A percentile compares a stretch with the other conserved stretches of the same genome.
phyloP scores from a whole-genome alignment of 352 stramenopile species.

The Pythium brachiatum region DNA sequence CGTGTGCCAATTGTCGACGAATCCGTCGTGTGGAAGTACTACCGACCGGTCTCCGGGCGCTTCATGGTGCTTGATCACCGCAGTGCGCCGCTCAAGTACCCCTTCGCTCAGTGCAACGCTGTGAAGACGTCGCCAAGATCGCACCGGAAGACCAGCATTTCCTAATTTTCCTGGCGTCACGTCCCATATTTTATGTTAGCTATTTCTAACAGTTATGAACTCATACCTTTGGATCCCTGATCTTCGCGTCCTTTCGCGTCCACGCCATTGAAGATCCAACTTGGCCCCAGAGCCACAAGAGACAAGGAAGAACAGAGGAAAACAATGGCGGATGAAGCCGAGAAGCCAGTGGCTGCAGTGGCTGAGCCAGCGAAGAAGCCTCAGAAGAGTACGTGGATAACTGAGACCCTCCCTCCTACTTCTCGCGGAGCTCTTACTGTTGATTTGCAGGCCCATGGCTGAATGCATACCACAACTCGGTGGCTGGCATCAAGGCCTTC shows the following conservation, averaged over 20 bases:
- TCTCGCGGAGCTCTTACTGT: background rate
- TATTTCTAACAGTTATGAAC: conserved; percentile 3
- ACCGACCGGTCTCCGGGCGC: conserved; percentile 54
- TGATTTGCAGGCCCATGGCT: conserved; percentile 67
- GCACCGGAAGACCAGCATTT: conserved; percentile 36
- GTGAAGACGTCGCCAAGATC: conserved; percentile 25
- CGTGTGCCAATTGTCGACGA: conserved; percentile 71
- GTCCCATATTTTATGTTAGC: conserved; percentile 5
- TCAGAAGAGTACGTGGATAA: conserved; percentile 15
- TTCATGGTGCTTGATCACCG: conserved; percentile 64
- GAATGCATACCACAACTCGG: conserved; percentile 86
- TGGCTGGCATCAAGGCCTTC: conserved; percentile 85
- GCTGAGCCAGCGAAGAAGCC: conserved; percentile 18
- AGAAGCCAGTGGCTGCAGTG: conserved; percentile 14
- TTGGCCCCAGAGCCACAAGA: no score
- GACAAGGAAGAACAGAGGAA: no score
- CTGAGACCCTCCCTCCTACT: no score
- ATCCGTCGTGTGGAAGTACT: conserved; percentile 72
- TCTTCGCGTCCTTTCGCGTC: conserved; percentile 8
- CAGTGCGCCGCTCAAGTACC: conserved; percentile 21
- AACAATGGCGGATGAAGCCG: conserved; percentile 23
- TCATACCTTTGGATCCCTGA: background rate
- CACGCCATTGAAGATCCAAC: background rate
- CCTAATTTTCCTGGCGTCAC: no score
- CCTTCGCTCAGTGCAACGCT: conserved; percentile 19